Percentiles rank a stretch among this genome's conserved stretches.
Conservation (phyloP, 176 grass and related monocot genomes). For the Hordeum marinum region DNA sequence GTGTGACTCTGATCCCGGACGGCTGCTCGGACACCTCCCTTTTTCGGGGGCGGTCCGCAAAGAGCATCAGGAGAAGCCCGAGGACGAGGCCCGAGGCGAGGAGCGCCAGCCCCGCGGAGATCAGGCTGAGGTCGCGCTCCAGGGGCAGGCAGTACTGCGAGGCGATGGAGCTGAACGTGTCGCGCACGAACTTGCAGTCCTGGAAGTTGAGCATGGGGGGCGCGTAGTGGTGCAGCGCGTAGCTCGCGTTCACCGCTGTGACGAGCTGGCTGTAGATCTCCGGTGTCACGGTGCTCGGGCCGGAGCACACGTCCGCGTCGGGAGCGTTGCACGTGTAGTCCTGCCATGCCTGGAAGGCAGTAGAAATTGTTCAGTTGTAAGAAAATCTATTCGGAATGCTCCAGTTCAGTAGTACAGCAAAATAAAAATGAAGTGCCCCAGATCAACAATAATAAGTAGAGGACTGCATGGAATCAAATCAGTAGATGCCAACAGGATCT, state of each 20-base stretch:
- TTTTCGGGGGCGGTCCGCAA: constrained; percentile 72
- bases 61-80: constrained; percentile 61
- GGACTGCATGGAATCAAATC: neutral
- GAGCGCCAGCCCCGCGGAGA: constrained; percentile 50
- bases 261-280: constrained; percentile 58
- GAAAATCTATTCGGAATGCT: neutral
- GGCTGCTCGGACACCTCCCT: constrained; percentile 60
- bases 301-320: constrained; percentile 35
- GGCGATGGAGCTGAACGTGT: constrained; percentile 62
- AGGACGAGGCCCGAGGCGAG: constrained; percentile 42
- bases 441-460: neutral
- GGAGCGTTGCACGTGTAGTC: constrained; percentile 64
- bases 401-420: neutral
- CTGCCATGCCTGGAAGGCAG: constrained; percentile 57
- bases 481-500: neutral
- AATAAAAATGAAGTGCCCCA: neutral
- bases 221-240: constrained; percentile 72
- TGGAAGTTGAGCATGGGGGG: constrained; percentile 78
- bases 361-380: neutral
- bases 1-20: constrained; percentile 29
- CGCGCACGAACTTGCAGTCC: constrained; percentile 89
- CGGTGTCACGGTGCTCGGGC: constrained; percentile 39
- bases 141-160: constrained; percentile 54
- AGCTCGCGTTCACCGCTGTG: constrained; percentile 68
- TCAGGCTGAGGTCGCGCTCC: constrained; percentile 42